These are phyloP conservation scores for Aquilaria sinensis DNA, from an alignment of 345 rosid genomes.

Conservation along the genomic window DNA sequence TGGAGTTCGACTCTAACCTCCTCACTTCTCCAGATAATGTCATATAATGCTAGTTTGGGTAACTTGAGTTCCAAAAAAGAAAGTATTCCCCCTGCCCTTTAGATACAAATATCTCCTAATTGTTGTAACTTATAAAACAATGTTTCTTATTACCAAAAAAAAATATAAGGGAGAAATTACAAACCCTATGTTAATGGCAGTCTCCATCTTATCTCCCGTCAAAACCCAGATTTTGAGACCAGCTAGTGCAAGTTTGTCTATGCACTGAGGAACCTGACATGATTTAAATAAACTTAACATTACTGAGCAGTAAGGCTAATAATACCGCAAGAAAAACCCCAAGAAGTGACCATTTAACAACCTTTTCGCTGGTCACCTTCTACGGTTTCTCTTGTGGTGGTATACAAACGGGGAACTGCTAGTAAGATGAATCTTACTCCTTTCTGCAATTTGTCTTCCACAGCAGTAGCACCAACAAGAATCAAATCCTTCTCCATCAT, in stretches of 20 bases:
- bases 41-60: neutral
- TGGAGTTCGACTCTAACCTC: no score
- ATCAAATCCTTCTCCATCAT: constrained; percentile 66
- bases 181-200: constrained; percentile 82
- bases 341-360: neutral
- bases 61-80: neutral
- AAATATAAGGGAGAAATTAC: constrained; percentile 2
- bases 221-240: constrained; percentile 84
- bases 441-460: constrained; percentile 79
- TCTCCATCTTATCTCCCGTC: constrained; percentile 85
- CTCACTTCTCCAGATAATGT: neutral
- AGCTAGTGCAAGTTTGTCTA: constrained; percentile 87
- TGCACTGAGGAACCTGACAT: constrained; percentile 73
- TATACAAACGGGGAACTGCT: neutral
- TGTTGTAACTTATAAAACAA: neutral
- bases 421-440: constrained; percentile 42
- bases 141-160: neutral
- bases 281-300: constrained; percentile 7
- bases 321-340: neutral
- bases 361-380: neutral
- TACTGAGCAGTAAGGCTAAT: neutral
- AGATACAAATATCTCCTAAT: neutral
- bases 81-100: no score
- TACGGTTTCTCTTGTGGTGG: neutral
- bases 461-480: constrained; percentile 64